Evolutionary conservation across 805 yeast genomes (phyloP), one percentile per base, ranked within the genome.

Genomic region (Dipodascus albidus): DNA sequence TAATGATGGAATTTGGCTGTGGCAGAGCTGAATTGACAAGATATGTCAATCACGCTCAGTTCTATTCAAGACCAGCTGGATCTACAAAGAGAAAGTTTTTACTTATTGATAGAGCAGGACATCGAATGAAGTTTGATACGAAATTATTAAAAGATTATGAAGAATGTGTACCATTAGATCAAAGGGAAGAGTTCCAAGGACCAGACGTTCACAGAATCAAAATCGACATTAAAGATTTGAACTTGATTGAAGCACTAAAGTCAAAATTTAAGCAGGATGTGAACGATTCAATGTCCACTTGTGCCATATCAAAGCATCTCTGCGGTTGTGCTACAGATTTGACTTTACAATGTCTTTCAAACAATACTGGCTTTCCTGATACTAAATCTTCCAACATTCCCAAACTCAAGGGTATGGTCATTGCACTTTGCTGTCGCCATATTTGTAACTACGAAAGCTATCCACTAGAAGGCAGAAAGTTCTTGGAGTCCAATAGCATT

Each of bases 311-410:
- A 2, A 89, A 89, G 65, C 97, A 89, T 69, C 69, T 90, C 35
- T 89, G 97, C 68, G 97, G 97, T 3, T 95, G 85, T 2, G 97
- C 97, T 1, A 90, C 96, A 0, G 97, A 89, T 65, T 70, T 89
- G 50, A 85, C 96, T 0, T 67, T 90, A 23, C 74, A 80, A 59
- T 83, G 88, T 67, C 64, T 88, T 1, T 56, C 74, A 49, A 76
- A 77, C 47, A 20, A 47, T 15, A 49, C 27, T 20, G 17, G 3
- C 20, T 14, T 17, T 19, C 44, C 44, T 17, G n/a, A 17, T 6
- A 11, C 44, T 11, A 19, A 38, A 4, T 22, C 24, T 4, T 50
- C 55, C 24, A 53, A 47, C 8, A 51, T 22, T 21, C 54, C 27
- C n/a, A 31, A n/a, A 15, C 31, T 23, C 80, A 50, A 65, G 2